Evolutionary conservation across 176 grass and related monocot species (phyloP), one percentile per base, ranked within the genome.

Genomic region (Cocos nucifera): DNA sequence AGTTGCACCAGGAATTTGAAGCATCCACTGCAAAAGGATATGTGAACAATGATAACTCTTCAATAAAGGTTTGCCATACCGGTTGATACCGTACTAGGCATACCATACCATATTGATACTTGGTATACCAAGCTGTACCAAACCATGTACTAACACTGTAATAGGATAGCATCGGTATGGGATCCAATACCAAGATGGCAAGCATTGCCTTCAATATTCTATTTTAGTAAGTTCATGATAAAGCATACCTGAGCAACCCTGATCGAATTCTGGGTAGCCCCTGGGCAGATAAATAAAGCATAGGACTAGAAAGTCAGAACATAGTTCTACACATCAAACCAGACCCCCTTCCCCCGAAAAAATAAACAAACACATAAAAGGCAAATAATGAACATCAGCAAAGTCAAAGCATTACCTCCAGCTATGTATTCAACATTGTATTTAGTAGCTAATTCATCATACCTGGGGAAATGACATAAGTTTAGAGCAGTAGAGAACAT

Each of bases 251-350:
- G 94, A 23, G 88, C 94, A 81, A 98, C 94, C 74, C 88, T 98
- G 49, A 98, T 98, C 32, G 88, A 68, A 80, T 98, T 98, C 59
- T 98, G 94, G 49, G 94, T 93, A 63, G 94, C 88, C 73, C 94
- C 94, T 98, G 70, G 57, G 69, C 69, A 30, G 57, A 78, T 21
- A 26, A 62, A 72, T 73, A 48, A 2, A 85, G 61, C 44, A 58
- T 61, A 67, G 35, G 35, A 44, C 35, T 44, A 44, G 2, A 44
- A 44, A 9, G 35, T 44, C 10, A 44, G 35, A 44, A 44, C 35
- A 44, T 44, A 35, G 6, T 35, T 9, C 32, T 35, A 35, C 7
- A 35, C 32, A 44, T 44, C 35, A 44, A 44, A 44, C 35, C 35
- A 44, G 14, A 44, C 10, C 35, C 1, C 35, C 35, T 5, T 2